Conservation (phyloP, 768 basidiomycete genomes). For the Tylopilus subfusipes region DNA sequence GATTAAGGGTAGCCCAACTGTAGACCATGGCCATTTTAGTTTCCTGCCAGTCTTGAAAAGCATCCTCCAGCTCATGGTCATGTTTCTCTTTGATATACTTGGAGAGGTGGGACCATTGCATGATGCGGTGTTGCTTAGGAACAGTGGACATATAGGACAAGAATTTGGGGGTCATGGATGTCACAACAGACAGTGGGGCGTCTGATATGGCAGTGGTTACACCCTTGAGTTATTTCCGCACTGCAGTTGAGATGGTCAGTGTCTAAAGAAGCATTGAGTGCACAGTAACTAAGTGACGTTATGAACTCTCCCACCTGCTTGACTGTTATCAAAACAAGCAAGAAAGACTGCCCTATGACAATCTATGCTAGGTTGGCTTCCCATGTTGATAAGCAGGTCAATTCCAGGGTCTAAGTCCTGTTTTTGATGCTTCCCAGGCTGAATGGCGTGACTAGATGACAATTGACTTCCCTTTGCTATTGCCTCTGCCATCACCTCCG, state of each 20-base stretch:
- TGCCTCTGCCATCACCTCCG: no score
- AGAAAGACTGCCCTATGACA: background rate
- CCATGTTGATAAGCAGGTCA: background rate
- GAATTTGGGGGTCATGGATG: background rate
- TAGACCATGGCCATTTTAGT: background rate
- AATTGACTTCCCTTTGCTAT: background rate
- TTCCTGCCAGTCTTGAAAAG: background rate
- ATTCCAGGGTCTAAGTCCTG: background rate
- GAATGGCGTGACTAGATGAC: no score
- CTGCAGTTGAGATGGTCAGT: background rate
- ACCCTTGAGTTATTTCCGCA: background rate
- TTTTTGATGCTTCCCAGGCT: background rate
- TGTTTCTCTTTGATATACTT: background rate
- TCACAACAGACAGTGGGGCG: background rate
- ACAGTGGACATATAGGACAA: no score
- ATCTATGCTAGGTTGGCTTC: background rate
- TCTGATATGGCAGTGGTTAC: background rate
- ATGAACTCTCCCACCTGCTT: background rate
- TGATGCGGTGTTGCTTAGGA: background rate
- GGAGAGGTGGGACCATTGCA: background rate
- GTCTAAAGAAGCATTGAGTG: background rate
- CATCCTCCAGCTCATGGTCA: background rate
- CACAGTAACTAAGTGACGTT: no score
- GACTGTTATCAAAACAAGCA: background rate
- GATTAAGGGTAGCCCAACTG: background rate